These are phyloP conservation scores for Metschnikowia hibisci DNA, from an alignment of 805 yeast species.

Conservation along the genomic window DNA sequence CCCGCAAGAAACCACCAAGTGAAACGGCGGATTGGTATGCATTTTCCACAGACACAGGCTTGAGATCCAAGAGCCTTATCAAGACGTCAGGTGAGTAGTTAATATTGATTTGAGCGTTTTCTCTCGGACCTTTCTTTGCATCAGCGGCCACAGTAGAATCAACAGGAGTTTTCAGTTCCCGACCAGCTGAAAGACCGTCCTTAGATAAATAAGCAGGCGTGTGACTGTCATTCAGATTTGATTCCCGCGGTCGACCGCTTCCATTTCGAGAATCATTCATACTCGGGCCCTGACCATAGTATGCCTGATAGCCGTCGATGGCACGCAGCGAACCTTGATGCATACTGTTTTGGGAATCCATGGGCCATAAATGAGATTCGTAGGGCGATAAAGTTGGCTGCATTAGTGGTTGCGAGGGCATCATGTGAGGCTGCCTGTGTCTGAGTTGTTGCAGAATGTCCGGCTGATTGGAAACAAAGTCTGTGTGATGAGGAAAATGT, in stretches of 20 bases:
- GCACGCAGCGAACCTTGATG: neutral
- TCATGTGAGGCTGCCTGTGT: constrained; percentile 25
- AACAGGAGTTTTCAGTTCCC: neutral
- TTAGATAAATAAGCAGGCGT: no score
- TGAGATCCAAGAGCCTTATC: constrained; percentile 15
- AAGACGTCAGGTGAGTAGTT: constrained; percentile 12
- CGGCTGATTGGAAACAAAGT: constrained; percentile 25
- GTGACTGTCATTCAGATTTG: no score
- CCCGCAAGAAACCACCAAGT: constrained; percentile 36
- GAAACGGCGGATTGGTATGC: neutral
- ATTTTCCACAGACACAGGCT: neutral
- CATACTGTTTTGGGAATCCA: neutral
- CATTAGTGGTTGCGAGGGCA: constrained; percentile 6
- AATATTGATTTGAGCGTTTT: constrained; percentile 8
- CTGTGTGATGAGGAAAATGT: constrained; percentile 28
- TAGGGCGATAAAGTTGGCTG: neutral
- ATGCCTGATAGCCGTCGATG: neutral
- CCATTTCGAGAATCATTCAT: neutral
- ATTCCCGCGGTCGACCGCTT: neutral
- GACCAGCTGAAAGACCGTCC: neutral
- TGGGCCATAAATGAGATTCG: constrained; percentile 1
- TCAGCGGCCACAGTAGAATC: neutral
- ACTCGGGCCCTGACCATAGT: neutral
- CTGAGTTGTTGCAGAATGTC: constrained; percentile 36
- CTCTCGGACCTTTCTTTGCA: neutral